phyloP scores from a whole-genome alignment of 1,284 basidiomycete species.

The Marasmius sp. region DNA sequence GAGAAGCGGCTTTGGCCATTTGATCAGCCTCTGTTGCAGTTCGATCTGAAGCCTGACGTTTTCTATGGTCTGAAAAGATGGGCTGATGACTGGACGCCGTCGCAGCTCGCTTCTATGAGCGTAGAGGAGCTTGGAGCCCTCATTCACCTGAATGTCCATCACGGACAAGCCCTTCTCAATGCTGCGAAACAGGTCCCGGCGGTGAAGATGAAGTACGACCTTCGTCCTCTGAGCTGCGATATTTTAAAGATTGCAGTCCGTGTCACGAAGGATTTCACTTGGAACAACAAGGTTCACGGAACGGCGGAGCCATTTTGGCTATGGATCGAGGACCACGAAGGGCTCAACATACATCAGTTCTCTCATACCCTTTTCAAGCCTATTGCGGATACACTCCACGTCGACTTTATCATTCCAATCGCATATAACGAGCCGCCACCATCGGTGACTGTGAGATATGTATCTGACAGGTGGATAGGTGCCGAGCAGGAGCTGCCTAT shows the following conservation, averaged over 20 bases:
- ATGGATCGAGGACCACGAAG: slow-evolving; percentile 91
- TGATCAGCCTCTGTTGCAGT: slow-evolving; percentile 89
- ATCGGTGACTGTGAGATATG: slow-evolving; percentile 71
- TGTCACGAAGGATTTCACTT: slow-evolving; percentile 76
- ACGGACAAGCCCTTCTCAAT: slow-evolving; percentile 78
- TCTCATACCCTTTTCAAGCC: slow-evolving; percentile 72
- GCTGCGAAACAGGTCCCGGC: slow-evolving; percentile 89
- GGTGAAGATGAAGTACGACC: slow-evolving; percentile 62
- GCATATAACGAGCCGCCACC: slow-evolving; percentile 54
- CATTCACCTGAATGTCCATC: slow-evolving; percentile 84
- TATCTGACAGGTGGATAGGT: slow-evolving; percentile 94
- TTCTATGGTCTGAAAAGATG: slow-evolving; percentile 80
- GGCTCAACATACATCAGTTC: slow-evolving; percentile 81
- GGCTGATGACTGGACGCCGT: slow-evolving; percentile 82
- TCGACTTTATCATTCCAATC: slow-evolving; percentile 85
- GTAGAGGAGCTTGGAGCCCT: slow-evolving; percentile 80
- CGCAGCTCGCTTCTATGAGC: slow-evolving; percentile 76
- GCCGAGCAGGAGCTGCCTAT: slow-evolving; percentile 78
- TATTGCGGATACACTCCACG: slow-evolving; percentile 55
- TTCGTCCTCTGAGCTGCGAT: slow-evolving; percentile 84
- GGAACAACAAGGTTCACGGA: slow-evolving; percentile 81
- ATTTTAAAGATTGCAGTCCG: slow-evolving; percentile 78
- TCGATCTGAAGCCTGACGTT: slow-evolving; percentile 76
- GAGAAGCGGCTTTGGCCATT: slow-evolving; percentile 96
- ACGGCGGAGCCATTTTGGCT: slow-evolving; percentile 89